These are phyloP conservation scores for Ganoderma boninense DNA, from an alignment of 1,284 basidiomycete genomes.

Conservation along the genomic window DNA sequence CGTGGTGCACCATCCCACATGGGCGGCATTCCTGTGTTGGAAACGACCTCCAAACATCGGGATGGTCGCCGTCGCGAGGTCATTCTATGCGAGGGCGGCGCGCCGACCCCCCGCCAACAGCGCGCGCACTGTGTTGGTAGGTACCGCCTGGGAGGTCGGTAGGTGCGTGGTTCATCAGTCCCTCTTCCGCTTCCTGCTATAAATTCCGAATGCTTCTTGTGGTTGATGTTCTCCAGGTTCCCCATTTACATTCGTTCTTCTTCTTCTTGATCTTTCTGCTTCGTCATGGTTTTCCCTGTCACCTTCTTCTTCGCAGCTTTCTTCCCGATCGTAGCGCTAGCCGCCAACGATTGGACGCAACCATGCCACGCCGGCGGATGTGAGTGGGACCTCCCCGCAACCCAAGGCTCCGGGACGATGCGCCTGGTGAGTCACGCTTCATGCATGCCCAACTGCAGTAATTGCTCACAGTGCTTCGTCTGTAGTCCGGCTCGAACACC, in stretches of 20 bases:
- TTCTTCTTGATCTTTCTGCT: background rate
- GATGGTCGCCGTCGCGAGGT: background rate
- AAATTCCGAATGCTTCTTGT: background rate
- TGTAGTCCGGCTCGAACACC: slow-evolving; percentile 41
- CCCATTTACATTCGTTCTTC: background rate
- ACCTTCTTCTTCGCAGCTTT: background rate
- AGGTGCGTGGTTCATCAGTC: background rate
- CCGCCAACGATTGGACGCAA: slow-evolving; percentile 20
- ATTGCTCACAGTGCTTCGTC: slow-evolving; percentile 1
- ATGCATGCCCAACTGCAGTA: background rate
- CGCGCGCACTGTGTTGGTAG: slow-evolving; percentile 8
- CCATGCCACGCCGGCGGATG: slow-evolving; percentile 23
- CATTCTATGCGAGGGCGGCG: background rate
- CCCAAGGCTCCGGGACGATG: slow-evolving; percentile 11
- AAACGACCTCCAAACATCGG: background rate
- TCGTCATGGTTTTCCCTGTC: background rate
- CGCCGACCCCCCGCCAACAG: background rate
- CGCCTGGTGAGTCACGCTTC: slow-evolving; percentile 12
- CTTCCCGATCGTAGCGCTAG: slow-evolving; percentile 6
- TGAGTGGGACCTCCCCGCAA: slow-evolving; percentile 18
- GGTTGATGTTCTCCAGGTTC: background rate
- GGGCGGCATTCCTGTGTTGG: background rate
- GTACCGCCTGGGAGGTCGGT: background rate
- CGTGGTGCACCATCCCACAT: background rate
- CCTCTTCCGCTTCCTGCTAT: background rate